Evolutionary conservation across 2,329 filamentous ascomycete species (phyloP), one percentile per base, ranked within the genome.

Genomic region (Penicillium glabrum): DNA sequence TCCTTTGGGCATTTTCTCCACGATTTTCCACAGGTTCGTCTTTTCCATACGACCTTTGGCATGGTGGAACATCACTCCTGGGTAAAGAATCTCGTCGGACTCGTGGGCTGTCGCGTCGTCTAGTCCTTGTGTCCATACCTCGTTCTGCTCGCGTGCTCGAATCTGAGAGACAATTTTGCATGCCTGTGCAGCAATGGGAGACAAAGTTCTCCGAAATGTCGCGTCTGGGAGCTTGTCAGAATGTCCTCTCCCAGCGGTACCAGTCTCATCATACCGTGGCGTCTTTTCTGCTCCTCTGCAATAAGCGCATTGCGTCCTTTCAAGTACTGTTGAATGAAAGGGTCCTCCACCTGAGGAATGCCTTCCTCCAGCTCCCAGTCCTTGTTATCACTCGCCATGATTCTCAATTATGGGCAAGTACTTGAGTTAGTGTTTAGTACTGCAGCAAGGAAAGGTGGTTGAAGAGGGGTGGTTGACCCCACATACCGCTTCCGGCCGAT

Each of bases 41-140:
- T 82, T 81, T 75, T 96, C 91, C 86, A 96, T 96, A 37, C 86
- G 85, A n/a, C 87, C 84, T 74, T 92, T 93, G 65, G 91, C 91
- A 35, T 93, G 82, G 35, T 85, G 87, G 75, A 96, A 97, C 89
- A 96, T 95, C 89, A 96, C 96, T 11, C 93, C 93, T 0, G 91
- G 91, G 70, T 89, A 91, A 50, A 93, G 79, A 63, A 86, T 85
- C 59, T 85, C 82, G 65, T 86, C 80, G 26, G 77, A 78, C 54
- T 85, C 77, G 61, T 84, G 82, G 3, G 88, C 86, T 3, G 91
- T 78, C 45, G 81, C 81, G 68, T 93, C 87, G 66, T 93, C 89
- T 49, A 89, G 84, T 46, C 85, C 83, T 31, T 84, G 80, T 10
- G 87, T 91, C 93, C 92, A 96, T 58, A 93, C 79, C 3, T 85